A percentile compares a stretch with the other conserved stretches of the same genome.
These are phyloP conservation scores for Moricandia moricandioides DNA, from an alignment of 345 rosid genomes.

Conservation along the genomic window DNA sequence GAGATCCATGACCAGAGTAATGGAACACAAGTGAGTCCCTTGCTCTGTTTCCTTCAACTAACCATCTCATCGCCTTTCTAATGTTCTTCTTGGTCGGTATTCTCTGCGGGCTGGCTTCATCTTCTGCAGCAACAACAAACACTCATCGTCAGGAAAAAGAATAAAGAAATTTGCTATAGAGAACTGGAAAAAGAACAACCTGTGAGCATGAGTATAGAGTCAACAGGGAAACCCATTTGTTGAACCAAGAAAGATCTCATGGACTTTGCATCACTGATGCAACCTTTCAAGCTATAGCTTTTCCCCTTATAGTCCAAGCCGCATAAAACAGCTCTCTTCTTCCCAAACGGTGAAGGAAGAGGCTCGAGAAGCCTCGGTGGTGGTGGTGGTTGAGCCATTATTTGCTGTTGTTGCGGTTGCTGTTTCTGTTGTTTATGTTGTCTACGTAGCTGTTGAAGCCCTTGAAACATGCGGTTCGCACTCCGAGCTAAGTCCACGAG, in stretches of 20 bases:
- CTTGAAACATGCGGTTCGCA: constrained; percentile 25
- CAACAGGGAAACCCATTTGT: constrained; percentile 49
- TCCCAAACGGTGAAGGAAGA: constrained; percentile 41
- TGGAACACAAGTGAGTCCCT: constrained; percentile 82
- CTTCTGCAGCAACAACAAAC: constrained; percentile 49
- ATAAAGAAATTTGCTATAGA: background rate
- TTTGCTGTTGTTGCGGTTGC: constrained; percentile 10
- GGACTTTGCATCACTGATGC: constrained; percentile 56
- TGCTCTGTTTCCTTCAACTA: constrained; percentile 60
- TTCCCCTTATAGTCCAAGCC: constrained; percentile 53
- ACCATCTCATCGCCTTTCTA: constrained; percentile 62
- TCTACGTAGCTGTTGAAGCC: constrained; percentile 32
- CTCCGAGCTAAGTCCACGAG: constrained; percentile 25
- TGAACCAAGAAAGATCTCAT: constrained; percentile 54
- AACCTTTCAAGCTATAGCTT: constrained; percentile 51
- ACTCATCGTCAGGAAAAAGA: background rate
- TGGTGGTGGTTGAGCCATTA: constrained; percentile 12
- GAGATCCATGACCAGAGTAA: constrained; percentile 80
- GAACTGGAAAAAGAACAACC: constrained; percentile 4
- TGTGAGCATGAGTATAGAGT: constrained; percentile 48
- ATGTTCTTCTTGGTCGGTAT: constrained; percentile 76
- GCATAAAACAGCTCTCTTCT: constrained; percentile 63
- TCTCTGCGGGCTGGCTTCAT: constrained; percentile 48
- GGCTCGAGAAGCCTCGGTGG: constrained; percentile 25
- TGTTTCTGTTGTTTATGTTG: constrained; percentile 8